These are phyloP conservation scores for Omphalotus olearius DNA, from an alignment of 1,284 basidiomycete genomes.

Conservation along the genomic window DNA sequence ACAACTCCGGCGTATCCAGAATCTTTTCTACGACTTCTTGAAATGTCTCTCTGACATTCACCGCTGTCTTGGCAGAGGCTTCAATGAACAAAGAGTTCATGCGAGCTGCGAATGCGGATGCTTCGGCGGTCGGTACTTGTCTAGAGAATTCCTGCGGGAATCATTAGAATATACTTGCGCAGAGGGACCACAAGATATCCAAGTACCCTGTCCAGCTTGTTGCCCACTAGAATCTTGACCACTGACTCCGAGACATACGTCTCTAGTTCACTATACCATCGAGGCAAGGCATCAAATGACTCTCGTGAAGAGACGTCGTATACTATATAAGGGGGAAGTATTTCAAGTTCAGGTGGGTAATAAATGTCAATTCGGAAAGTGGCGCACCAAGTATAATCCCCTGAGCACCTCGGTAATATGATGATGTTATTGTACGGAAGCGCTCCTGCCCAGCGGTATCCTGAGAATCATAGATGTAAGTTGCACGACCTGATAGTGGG, in stretches of 20 bases:
- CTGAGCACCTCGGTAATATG: slow-evolving; percentile 92
- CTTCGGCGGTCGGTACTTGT: slow-evolving; percentile 81
- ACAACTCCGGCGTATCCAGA: slow-evolving; percentile 65
- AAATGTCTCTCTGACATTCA: slow-evolving; percentile 80
- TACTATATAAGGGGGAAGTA: slow-evolving; percentile 50
- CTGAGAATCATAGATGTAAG: slow-evolving; percentile 32
- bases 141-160: slow-evolving; percentile 76
- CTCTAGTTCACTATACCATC: slow-evolving; percentile 94
- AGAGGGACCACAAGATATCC: not conserved
- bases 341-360: not conserved
- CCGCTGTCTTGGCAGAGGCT: slow-evolving; percentile 82
- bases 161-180: not conserved
- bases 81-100: slow-evolving; percentile 87
- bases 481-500: not conserved
- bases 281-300: slow-evolving; percentile 88
- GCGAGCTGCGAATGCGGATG: slow-evolving; percentile 73
- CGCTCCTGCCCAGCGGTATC: slow-evolving; percentile 91
- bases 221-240: slow-evolving; percentile 94
- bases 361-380: not conserved
- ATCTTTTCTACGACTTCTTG: slow-evolving; percentile 74
- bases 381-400: slow-evolving; percentile 83
- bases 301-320: slow-evolving; percentile 92
- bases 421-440: slow-evolving; percentile 87
- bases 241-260: slow-evolving; percentile 86
- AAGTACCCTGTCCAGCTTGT: slow-evolving; percentile 90